Conservation (phyloP, 2,329 filamentous ascomycete genomes). For the Verticillium isaacii region DNA sequence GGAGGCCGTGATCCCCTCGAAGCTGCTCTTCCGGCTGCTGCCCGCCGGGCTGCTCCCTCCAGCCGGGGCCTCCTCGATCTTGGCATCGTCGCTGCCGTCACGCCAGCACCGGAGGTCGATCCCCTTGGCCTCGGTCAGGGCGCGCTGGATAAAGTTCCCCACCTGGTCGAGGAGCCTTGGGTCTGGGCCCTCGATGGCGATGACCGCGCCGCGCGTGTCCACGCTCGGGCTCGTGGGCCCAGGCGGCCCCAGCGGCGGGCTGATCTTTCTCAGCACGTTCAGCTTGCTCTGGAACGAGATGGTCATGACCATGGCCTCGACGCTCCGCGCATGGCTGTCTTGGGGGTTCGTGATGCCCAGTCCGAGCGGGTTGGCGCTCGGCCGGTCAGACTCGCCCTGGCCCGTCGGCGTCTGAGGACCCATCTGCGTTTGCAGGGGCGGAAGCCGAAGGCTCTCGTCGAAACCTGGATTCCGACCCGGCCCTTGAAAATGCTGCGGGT, state of each 20-base stretch:
- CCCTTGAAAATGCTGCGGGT: conserved; percentile 22
- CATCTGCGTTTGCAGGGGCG: conserved; percentile 44
- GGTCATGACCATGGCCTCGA: conserved; percentile 69
- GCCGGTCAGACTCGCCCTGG: conserved; percentile 3
- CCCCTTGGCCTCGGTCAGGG: conserved; percentile 44
- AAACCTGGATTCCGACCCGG: conserved; percentile 40
- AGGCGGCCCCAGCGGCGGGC: conserved; percentile 54
- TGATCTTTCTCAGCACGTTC: conserved; percentile 69
- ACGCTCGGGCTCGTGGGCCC: conserved; percentile 23
- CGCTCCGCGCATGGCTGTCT: conserved; percentile 34
- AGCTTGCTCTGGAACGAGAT: conserved; percentile 74
- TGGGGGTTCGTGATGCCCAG: conserved; percentile 1
- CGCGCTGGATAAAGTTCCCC: conserved; percentile 60
- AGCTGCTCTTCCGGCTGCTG: conserved; percentile 11
- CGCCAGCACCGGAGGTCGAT: conserved; percentile 38
- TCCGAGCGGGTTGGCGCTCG: not conserved
- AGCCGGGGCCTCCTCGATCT: conserved; percentile 5
- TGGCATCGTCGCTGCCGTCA: conserved; percentile 20
- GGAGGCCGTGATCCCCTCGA: conserved; percentile 17
- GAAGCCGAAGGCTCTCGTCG: conserved; percentile 49
- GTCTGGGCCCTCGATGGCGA: conserved; percentile 77
- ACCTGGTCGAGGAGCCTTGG: conserved; percentile 45
- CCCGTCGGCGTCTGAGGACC: conserved; percentile 14
- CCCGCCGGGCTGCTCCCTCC: conserved; percentile 4
- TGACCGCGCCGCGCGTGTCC: conserved; percentile 66